These are phyloP conservation scores for Cokeromyces recurvatus DNA, from an alignment of 371 early-diverging fungal genomes.

Conservation along the genomic window DNA sequence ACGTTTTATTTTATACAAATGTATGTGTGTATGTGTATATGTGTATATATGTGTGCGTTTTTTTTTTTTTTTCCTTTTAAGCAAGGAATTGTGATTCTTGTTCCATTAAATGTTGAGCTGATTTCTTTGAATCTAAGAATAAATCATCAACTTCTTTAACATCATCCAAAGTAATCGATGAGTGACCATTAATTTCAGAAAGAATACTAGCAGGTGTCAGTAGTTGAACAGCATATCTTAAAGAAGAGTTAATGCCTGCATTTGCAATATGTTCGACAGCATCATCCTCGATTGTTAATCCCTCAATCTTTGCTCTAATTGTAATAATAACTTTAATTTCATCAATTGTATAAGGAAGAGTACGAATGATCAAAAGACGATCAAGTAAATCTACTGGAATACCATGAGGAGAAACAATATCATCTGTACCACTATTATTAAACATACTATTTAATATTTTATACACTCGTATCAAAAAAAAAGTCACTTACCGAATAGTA, in stretches of 20 bases:
- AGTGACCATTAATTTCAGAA: conserved; percentile 80
- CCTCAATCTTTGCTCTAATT: conserved; percentile 90
- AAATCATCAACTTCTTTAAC: conserved; percentile 80
- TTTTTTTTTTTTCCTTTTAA: too few relatives aligned
- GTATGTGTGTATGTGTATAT: too few relatives aligned
- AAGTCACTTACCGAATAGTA: conserved; percentile 66
- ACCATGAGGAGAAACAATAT: conserved; percentile 89
- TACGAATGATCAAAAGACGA: conserved; percentile 93
- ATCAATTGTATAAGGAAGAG: conserved; percentile 84
- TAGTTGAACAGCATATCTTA: conserved; percentile 96
- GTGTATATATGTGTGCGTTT: too few relatives aligned
- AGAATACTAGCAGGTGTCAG: conserved; percentile 90
- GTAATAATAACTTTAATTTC: conserved; percentile 90
- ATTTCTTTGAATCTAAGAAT: conserved; percentile 91
- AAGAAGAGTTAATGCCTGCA: conserved; percentile 78
- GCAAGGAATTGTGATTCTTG: conserved; percentile 38
- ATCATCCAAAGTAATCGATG: conserved; percentile 74
- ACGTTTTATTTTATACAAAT: background rate
- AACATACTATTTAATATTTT: background rate
- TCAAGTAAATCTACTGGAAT: conserved; percentile 97
- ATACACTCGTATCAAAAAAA: too few relatives aligned
- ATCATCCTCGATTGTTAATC: conserved; percentile 68
- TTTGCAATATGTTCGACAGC: conserved; percentile 78
- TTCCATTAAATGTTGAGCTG: conserved; percentile 61
- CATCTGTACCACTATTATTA: conserved; percentile 78